Conservation (phyloP, 768 basidiomycete species). For the Mycena kentingensis region DNA sequence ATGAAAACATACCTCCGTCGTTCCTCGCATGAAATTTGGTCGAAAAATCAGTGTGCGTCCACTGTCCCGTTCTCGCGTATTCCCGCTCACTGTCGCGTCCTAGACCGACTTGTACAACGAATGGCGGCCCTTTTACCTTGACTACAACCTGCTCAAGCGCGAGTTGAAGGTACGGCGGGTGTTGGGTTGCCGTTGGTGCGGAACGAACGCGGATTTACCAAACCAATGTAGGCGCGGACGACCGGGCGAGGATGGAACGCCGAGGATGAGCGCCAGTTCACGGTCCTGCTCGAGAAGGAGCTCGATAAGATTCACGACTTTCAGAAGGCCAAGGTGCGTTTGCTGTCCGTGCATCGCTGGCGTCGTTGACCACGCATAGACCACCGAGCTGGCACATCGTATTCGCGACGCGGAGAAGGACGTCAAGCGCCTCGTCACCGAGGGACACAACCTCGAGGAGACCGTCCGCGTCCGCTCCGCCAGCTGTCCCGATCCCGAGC, state of each 20-base stretch:
- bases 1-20: background rate
- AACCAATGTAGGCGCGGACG: constrained; percentile 46
- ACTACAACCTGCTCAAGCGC: constrained; percentile 88
- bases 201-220: background rate
- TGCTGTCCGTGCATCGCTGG: background rate
- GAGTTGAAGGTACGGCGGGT: constrained; percentile 85
- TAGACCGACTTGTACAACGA: constrained; percentile 85
- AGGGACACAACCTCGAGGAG: constrained; percentile 37
- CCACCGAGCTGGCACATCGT: constrained; percentile 76
- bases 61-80: background rate
- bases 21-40: constrained; percentile 20
- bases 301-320: constrained; percentile 94
- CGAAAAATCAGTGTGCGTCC: constrained; percentile 21
- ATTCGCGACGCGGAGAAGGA: constrained; percentile 83
- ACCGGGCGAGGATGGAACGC: constrained; percentile 66
- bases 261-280: constrained; percentile 82
- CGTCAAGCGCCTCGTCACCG: constrained; percentile 74
- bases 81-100: background rate
- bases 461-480: constrained; percentile 21
- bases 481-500: constrained; percentile 50
- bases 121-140: constrained; percentile 89
- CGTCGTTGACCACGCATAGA: constrained; percentile 36
- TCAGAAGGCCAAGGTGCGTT: constrained; percentile 79
- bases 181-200: too few species aligned
- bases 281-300: constrained; percentile 75